These are phyloP conservation scores for Cystoisospora suis DNA, from an alignment of 169 alveolate species.

Conservation along the genomic window DNA sequence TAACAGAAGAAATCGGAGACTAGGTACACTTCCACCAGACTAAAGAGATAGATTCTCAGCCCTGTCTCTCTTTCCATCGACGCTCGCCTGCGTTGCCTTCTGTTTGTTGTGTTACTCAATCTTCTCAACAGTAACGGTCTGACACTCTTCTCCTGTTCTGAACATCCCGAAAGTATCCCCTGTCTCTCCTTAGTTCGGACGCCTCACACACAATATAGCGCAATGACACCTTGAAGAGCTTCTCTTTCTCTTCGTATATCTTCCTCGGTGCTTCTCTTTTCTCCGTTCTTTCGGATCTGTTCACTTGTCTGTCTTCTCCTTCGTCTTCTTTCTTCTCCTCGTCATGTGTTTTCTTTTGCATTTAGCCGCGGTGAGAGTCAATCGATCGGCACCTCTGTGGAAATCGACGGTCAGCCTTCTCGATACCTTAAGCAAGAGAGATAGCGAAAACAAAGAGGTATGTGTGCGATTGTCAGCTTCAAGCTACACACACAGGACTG, in stretches of 20 bases:
- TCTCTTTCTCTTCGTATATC: neutral
- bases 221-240: no score
- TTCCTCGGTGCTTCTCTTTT: neutral
- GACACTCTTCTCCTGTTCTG: neutral
- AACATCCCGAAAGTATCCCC: neutral
- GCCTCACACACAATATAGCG: neutral
- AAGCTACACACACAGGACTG: no score
- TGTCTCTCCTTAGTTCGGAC: neutral
- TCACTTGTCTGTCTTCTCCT: neutral
- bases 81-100: neutral
- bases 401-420: slow-evolving; percentile 10
- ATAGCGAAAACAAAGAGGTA: neutral
- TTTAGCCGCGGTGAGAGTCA: slow-evolving; percentile 67
- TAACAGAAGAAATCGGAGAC: no score
- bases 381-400: slow-evolving; percentile 63
- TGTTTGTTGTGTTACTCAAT: no score
- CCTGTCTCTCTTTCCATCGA: neutral
- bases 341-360: neutral
- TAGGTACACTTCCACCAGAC: no score
- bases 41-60: no score
- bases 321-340: neutral
- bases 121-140: neutral
- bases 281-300: neutral
- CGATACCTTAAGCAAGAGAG: neutral
- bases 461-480: neutral